Conservation (phyloP, 805 yeast genomes). For the Starmera pachycereana region DNA sequence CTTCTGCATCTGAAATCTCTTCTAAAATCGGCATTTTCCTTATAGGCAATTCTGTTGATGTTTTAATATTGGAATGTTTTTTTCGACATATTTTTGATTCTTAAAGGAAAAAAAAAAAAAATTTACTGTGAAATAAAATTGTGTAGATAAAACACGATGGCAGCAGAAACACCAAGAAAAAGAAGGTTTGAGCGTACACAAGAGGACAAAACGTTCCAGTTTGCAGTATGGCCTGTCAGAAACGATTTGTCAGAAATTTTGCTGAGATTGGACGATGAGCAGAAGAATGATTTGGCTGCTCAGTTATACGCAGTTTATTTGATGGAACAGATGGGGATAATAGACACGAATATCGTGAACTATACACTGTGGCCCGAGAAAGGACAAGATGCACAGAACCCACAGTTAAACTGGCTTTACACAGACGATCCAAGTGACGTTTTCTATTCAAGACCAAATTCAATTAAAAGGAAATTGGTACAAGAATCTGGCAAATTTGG, state of each 20-base stretch:
- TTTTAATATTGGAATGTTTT: too few relatives aligned
- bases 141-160: too few relatives aligned
- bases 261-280: constrained; percentile 36
- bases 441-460: too few relatives aligned
- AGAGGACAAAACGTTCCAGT: not conserved
- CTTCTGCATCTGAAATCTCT: constrained; percentile 69
- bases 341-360: too few relatives aligned
- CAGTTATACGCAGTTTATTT: constrained; percentile 56
- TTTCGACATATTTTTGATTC: too few relatives aligned
- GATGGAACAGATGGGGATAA: constrained; percentile 18
- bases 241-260: constrained; percentile 21
- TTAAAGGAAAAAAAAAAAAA: too few relatives aligned
- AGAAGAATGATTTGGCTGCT: constrained; percentile 44
- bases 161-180: not conserved
- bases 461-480: too few relatives aligned
- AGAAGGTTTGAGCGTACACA: not conserved
- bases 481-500: too few relatives aligned
- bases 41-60: not conserved
- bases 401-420: not conserved
- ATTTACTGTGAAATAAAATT: too few relatives aligned
- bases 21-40: constrained; percentile 63
- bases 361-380: not conserved
- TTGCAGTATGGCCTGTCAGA: constrained; percentile 7
- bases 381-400: not conserved
- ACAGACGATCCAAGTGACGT: too few relatives aligned